Evolutionary conservation across 2,329 filamentous ascomycete genomes (phyloP).

Genomic region (Botryotinia convoluta): DNA sequence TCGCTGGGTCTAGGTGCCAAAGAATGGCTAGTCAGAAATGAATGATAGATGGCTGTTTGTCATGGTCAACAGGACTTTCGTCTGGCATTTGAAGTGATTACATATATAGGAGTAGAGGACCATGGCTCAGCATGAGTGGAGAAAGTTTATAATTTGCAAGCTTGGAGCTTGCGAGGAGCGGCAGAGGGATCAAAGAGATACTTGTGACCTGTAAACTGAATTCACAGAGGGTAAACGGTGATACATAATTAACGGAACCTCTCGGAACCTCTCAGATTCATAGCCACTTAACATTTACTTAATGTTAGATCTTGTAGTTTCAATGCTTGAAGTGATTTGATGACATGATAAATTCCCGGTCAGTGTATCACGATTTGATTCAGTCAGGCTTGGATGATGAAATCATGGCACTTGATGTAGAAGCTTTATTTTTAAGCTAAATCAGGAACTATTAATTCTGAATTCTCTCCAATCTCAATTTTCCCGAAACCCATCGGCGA

Average conservation of each 20-base stretch:
- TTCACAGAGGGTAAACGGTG: background rate
- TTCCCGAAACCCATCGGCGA: background rate
- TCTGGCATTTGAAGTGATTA: background rate
- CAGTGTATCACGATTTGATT: background rate
- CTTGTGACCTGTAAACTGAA: background rate
- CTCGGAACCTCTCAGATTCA: fast-evolving
- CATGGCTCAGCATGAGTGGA: too few relatives aligned
- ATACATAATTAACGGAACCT: background rate
- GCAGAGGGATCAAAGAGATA: background rate
- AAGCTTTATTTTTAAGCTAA: background rate
- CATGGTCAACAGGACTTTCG: background rate
- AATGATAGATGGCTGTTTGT: background rate
- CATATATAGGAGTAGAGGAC: background rate
- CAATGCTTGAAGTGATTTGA: fast-evolving
- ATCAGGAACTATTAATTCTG: background rate
- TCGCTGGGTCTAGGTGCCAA: background rate
- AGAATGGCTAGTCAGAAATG: background rate
- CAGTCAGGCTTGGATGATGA: background rate
- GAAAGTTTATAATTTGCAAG: too few relatives aligned
- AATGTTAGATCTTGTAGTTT: fast-evolving
- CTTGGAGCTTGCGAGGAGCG: too few relatives aligned
- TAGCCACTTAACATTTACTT: background rate
- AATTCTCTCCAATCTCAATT: fast-evolving
- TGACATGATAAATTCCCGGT: fast-evolving
- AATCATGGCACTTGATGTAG: background rate